Evolutionary conservation across 768 basidiomycete species (phyloP), one percentile per base, ranked within the genome.

Genomic region (Lactarius evosmus): DNA sequence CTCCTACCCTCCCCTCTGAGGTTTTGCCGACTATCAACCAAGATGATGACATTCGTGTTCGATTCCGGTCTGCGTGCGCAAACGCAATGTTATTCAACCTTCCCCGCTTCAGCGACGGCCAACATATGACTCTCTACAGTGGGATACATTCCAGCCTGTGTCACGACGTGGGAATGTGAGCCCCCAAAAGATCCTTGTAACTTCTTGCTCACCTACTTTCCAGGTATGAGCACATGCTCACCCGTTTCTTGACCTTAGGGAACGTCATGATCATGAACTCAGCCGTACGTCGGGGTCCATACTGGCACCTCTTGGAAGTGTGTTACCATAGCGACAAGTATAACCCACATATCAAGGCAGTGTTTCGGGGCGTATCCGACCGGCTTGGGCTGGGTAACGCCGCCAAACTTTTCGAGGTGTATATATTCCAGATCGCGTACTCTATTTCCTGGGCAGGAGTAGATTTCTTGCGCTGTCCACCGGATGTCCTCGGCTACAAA

Each of bases 301-400:
- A 96, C 71, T 95, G 89, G 86, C 89, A 96, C 73, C 72, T 98
- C 55, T 77, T 98, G 63, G 93, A 95, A 72, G 82, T 83, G 7
- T 83, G 83, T 73, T 69, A 77, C 66, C 78, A 66, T 74, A 79
- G 66, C 71, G 68, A 77, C 76, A 50, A 75, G 79, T 74, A 69
- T 75, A 62, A 70, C 59, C 33, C 44, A 12, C 75, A 78, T 60
- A 75, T 83, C 49, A 74, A 80, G 62, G 77, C 80, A 8, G 78
- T 89, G 41, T 76, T 98, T 40, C 69, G 69, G 17, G 84, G 84
- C 7, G 86, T 89, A 25, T 83, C 91, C 0, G 72, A 77, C 56
- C 79, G 88, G 8, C 78, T 98, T 53, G 93, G 92, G 16, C 72
- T 98, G 46, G 67, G 73, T 8, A 75, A 76, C 3, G 76, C 88